A percentile compares a stretch with the other conserved stretches of the same genome.
These are phyloP conservation scores for Trametes pubescens DNA, from an alignment of 1,284 basidiomycete species.

Conservation along the genomic window DNA sequence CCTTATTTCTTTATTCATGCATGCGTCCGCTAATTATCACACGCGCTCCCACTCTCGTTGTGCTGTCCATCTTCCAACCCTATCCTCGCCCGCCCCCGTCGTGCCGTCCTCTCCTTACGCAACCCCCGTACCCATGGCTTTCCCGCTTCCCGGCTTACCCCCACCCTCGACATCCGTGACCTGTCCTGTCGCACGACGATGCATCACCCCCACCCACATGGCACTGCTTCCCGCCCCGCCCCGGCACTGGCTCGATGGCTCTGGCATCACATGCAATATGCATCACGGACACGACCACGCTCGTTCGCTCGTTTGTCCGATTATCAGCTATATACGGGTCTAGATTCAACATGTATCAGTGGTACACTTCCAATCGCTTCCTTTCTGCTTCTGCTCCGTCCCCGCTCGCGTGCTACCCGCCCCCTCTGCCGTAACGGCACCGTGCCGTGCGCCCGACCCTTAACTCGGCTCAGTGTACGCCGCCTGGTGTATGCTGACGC, in stretches of 20 bases:
- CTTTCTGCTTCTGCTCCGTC: conserved; percentile 4
- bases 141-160: not conserved
- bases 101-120: conserved; percentile 28
- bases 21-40: conserved; percentile 40
- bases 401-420: not conserved
- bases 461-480: conserved; percentile 67
- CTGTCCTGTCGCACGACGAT: conserved; percentile 2
- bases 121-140: conserved; percentile 34
- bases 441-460: not conserved
- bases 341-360: conserved; percentile 46
- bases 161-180: conserved; percentile 19
- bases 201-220: conserved; percentile 14
- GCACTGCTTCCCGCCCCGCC: conserved; percentile 13
- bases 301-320: conserved; percentile 31
- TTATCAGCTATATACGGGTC: conserved; percentile 41
- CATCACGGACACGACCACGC: conserved; percentile 18
- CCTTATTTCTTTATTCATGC: conserved; percentile 43
- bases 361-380: conserved; percentile 29
- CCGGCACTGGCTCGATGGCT: not conserved
- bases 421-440: not conserved
- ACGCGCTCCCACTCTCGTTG: conserved; percentile 39
- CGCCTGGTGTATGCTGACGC: conserved; percentile 94
- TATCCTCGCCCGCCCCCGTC: not conserved
- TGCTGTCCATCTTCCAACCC: conserved; percentile 32
- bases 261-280: conserved; percentile 2